These are phyloP conservation scores for Galeopsis tetrahit DNA, from an alignment of 257 asterid species.

Conservation along the genomic window DNA sequence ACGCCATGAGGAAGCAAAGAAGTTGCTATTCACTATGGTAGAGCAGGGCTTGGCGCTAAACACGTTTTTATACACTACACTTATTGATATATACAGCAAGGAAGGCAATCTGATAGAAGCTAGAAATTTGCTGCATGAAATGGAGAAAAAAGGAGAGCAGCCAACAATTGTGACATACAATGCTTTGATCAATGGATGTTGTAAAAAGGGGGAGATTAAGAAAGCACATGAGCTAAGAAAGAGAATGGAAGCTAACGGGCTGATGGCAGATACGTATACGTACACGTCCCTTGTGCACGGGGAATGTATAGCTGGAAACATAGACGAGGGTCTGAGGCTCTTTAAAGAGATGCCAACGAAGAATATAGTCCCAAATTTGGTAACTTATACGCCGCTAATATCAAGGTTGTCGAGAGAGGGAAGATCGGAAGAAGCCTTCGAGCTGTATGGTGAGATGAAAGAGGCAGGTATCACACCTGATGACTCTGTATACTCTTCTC, in stretches of 20 bases:
- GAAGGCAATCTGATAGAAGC: constrained; percentile 72
- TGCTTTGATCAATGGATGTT: constrained; percentile 60
- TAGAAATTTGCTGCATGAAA: constrained; percentile 43
- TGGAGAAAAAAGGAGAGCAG: constrained; percentile 53
- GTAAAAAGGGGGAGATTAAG: constrained; percentile 53
- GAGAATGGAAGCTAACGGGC: constrained; percentile 59
- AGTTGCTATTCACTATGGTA: constrained; percentile 60
- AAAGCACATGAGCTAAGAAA: constrained; percentile 48
- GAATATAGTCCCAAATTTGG: constrained; percentile 52
- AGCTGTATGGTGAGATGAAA: constrained; percentile 80
- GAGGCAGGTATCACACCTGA: constrained; percentile 69
- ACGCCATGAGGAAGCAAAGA: constrained; percentile 68
- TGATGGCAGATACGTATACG: constrained; percentile 66
- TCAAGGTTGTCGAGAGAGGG: constrained; percentile 75
- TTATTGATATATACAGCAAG: constrained; percentile 63
- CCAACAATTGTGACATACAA: constrained; percentile 58
- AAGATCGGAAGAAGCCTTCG: constrained; percentile 84
- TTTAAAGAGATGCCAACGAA: constrained; percentile 60
- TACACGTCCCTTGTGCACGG: constrained; percentile 79
- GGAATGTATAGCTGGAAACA: constrained; percentile 62
- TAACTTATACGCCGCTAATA: constrained; percentile 68
- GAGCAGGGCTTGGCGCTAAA: constrained; percentile 63
- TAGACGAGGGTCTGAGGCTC: constrained; percentile 61
- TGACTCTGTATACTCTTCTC: constrained; percentile 66
- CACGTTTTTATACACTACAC: constrained; percentile 59